These are phyloP conservation scores for Filosporella fistucella DNA, from an alignment of 495 filamentous ascomycete species.

Conservation along the genomic window DNA sequence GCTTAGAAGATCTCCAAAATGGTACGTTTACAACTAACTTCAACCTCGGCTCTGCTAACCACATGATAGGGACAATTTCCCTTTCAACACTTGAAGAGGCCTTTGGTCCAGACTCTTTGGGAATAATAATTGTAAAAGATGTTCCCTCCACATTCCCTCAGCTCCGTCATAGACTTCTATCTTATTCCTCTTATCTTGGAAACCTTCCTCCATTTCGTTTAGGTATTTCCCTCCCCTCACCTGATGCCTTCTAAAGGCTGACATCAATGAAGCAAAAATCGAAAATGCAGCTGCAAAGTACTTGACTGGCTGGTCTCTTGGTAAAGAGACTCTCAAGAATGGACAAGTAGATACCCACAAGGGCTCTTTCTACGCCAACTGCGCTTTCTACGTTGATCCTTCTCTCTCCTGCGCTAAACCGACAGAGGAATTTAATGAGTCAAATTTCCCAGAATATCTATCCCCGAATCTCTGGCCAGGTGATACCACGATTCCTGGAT, in stretches of 20 bases:
- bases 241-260: neutral
- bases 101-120: conserved; percentile 87
- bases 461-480: conserved; percentile 81
- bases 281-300: conserved; percentile 62
- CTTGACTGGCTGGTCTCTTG: conserved; percentile 72
- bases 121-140: conserved; percentile 88
- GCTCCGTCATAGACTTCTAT: conserved; percentile 70
- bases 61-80: conserved; percentile 57
- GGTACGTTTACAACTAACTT: conserved; percentile 26
- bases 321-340: conserved; percentile 89
- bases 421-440: conserved; percentile 51
- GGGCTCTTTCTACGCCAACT: conserved; percentile 96
- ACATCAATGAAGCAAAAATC: conserved; percentile 43
- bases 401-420: conserved; percentile 52
- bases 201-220: conserved; percentile 72
- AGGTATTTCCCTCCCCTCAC: conserved; percentile 40
- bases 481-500: conserved; percentile 68
- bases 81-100: conserved; percentile 74
- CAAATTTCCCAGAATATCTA: conserved; percentile 54
- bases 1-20: conserved; percentile 44
- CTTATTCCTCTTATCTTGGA: conserved; percentile 84
- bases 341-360: conserved; percentile 90
- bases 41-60: conserved; percentile 3
- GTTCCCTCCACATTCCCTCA: conserved; percentile 64
- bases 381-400: conserved; percentile 80